phyloP scores from a whole-genome alignment of 345 rosid species.

The Fremontodendron californicum region DNA sequence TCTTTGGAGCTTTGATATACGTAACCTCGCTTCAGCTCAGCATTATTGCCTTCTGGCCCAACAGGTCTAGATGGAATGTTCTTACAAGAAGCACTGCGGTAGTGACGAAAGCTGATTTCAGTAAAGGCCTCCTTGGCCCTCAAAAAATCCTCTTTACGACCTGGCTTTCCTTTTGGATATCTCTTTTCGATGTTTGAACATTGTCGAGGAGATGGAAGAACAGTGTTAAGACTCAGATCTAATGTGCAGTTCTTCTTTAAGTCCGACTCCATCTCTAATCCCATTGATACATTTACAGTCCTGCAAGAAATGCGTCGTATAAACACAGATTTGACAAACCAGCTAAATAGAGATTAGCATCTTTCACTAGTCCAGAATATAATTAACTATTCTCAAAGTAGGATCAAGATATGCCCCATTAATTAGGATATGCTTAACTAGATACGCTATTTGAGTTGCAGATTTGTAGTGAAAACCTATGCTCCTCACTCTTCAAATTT shows the following conservation, averaged over 20 bases:
- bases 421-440: not conserved
- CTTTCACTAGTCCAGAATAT: not conserved
- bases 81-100: slow-evolving; percentile 54
- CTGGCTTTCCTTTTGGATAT: slow-evolving; percentile 36
- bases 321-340: not conserved
- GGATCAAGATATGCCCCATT: not conserved
- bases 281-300: slow-evolving; percentile 37
- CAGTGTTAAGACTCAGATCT: slow-evolving; percentile 67
- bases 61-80: slow-evolving; percentile 42
- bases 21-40: slow-evolving; percentile 58
- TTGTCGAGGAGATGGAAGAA: slow-evolving; percentile 53
- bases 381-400: not conserved
- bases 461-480: not conserved
- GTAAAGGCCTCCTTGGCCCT: slow-evolving; percentile 35
- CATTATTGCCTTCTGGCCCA: slow-evolving; percentile 34
- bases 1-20: slow-evolving; percentile 56
- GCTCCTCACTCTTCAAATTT: no score
- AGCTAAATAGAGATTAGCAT: not conserved
- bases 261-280: slow-evolving; percentile 48
- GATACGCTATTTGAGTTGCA: not conserved
- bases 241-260: slow-evolving; percentile 33
- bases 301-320: slow-evolving; percentile 17
- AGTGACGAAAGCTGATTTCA: slow-evolving; percentile 58
- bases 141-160: not conserved
- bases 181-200: slow-evolving; percentile 41